A percentile compares a stretch with the other conserved stretches of the same genome.
Evolutionary conservation across 345 rosid species (phyloP).

Genomic region (Syzygium aqueum): DNA sequence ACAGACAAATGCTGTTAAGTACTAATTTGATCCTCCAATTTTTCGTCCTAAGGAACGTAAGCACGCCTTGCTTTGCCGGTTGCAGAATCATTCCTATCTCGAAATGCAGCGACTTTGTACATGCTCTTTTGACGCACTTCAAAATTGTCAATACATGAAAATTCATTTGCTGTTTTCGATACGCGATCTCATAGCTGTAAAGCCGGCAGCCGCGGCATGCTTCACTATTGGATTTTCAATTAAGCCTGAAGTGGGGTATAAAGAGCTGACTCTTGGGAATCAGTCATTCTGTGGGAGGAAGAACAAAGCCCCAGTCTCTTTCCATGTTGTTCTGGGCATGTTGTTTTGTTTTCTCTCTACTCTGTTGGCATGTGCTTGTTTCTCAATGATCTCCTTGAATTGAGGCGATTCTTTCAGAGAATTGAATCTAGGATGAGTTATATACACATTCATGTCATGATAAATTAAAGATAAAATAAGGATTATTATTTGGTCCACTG

Average conservation of each 20-base stretch:
- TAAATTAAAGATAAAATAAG: too few species aligned
- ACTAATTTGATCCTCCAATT: not conserved
- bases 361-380: not conserved
- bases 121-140: not conserved
- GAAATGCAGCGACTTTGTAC: accelerated
- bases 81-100: not conserved
- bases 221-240: accelerated
- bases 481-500: not conserved
- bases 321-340: not conserved
- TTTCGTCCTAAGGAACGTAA: not conserved
- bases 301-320: not conserved
- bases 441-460: not conserved
- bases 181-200: not conserved
- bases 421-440: not conserved
- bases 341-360: not conserved
- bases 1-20: not conserved
- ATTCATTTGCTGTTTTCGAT: not conserved
- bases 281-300: not conserved
- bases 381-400: not conserved
- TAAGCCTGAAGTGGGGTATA: not conserved
- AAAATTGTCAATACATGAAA: accelerated
- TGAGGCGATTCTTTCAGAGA: not conserved
- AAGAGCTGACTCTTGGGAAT: not conserved
- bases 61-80: not conserved
- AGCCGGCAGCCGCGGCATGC: not conserved